Base-by-base conservation (phyloP, 75 land plant genomes). In the Gnetum montanum region DNA sequence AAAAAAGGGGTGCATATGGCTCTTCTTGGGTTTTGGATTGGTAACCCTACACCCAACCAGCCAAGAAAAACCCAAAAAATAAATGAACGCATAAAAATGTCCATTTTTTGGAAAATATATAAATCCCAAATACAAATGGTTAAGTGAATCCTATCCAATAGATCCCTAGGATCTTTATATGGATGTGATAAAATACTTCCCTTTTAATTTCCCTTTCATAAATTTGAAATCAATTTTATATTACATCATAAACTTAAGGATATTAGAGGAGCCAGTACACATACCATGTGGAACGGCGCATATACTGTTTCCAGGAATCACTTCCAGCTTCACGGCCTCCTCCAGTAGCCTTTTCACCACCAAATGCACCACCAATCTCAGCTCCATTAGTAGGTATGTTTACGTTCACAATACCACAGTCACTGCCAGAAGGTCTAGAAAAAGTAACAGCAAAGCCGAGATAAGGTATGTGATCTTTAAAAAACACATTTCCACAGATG, bases 291-390 rank as follows among this genome's bases (percentile, higher is more conserved):
- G 96, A 78, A 38, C 98, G 85, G n/a, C 78, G 73, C 98, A 89
- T 93, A 67, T 93, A 89, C 41, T 93, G 90, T 72, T 93, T 89
- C 98, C 98, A 93, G 1, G 98, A 93, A 58, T 93, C 96, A 61
- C 96, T 93, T 53, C 98, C 98, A 46, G 98, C 98, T 74, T 89
- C 98, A 57, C 98, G 77, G 38, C 98, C 96, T 45, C 98, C 98
- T 7, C 98, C 95, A 8, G 98, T 93, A 12, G 95, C 98, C 72
- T 93, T 93, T 68, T 93, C 98, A 51, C 98, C 98, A 35, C 98
- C 98, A 75, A 93, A 93, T 41, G 98, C 98, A 56, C 98, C 98
- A 43, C 98, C 95, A 63, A 88, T 93, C 49, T 93, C 98, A 19
- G 98, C 98, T 3, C 98, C 98, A 75, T 79, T 93, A 37, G 98